Evolutionary conservation across 805 yeast species (phyloP).

Genomic region (Starmerella gropengiesseri): DNA sequence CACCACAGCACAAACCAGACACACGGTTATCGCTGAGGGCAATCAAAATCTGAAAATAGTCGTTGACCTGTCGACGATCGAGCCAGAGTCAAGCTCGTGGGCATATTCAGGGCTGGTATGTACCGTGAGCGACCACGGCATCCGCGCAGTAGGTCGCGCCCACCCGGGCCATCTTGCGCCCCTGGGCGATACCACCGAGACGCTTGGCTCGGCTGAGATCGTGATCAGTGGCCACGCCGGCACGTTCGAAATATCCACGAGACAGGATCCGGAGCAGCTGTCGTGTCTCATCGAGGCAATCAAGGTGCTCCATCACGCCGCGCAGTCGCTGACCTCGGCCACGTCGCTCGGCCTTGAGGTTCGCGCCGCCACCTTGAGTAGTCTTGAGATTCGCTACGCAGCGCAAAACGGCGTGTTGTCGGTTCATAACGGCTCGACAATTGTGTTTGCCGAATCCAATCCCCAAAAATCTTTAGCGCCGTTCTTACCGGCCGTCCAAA

Average conservation of each 20-base stretch:
- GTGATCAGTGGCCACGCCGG: slow-evolving; percentile 11
- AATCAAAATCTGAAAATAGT: slow-evolving; percentile 14
- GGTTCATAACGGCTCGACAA: slow-evolving; percentile 14
- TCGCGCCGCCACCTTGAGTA: slow-evolving; percentile 16
- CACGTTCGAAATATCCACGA: slow-evolving; percentile 9
- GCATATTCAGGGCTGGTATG: slow-evolving; percentile 22
- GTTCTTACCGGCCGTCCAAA: slow-evolving; percentile 24
- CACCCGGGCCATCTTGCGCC: slow-evolving; percentile 8
- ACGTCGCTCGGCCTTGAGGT: slow-evolving; percentile 16
- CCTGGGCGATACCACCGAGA: slow-evolving; percentile 10
- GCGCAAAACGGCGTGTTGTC: slow-evolving; percentile 14
- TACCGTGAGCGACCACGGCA: slow-evolving; percentile 10
- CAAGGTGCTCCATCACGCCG: slow-evolving; percentile 17
- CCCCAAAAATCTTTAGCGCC: slow-evolving; percentile 24
- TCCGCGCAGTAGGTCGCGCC: slow-evolving; percentile 18
- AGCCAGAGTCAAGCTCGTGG: slow-evolving; percentile 18
- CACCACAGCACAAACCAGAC: slow-evolving; percentile 21
- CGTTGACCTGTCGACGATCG: slow-evolving; percentile 17
- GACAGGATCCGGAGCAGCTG: slow-evolving; percentile 4
- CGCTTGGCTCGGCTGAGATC: not conserved
- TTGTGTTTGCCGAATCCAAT: slow-evolving; percentile 17
- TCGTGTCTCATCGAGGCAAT: slow-evolving; percentile 9
- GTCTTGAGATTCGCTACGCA: slow-evolving; percentile 21
- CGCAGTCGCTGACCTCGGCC: slow-evolving; percentile 22
- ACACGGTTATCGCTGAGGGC: slow-evolving; percentile 13